These are phyloP conservation scores for Kurtzmaniella quercitrusa DNA, from an alignment of 1,139 yeast genomes.

Conservation along the genomic window DNA sequence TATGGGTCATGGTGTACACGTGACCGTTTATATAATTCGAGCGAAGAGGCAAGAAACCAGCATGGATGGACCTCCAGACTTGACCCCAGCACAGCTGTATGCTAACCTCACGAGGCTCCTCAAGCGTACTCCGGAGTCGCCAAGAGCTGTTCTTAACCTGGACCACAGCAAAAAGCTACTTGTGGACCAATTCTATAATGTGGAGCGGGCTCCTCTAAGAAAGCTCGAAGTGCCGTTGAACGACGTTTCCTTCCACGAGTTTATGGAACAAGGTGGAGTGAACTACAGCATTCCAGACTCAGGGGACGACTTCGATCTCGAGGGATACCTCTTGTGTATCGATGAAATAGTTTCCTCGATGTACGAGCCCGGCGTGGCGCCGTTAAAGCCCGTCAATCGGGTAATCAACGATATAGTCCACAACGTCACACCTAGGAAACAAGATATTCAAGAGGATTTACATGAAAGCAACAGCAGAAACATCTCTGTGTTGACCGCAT, in stretches of 20 bases:
- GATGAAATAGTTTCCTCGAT: conserved; percentile 21
- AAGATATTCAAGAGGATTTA: conserved; percentile 8
- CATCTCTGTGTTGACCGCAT: conserved; percentile 5
- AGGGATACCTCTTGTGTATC: conserved; percentile 29
- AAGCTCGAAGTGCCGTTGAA: not conserved
- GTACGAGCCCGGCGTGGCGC: conserved; percentile 2
- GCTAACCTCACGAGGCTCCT: conserved; percentile 3
- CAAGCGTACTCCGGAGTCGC: conserved; percentile 3
- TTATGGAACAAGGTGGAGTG: conserved; percentile 23
- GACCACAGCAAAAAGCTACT: conserved; percentile 4
- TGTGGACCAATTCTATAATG: conserved; percentile 7
- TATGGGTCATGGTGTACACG: no score
- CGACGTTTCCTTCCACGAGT: conserved; percentile 11
- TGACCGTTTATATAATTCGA: no score
- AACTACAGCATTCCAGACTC: conserved; percentile 11
- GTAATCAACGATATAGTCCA: not conserved
- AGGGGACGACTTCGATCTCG: conserved; percentile 22
- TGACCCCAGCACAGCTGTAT: conserved; percentile 3
- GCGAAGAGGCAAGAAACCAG: not conserved
- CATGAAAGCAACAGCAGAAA: conserved; percentile 3
- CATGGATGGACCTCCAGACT: not conserved
- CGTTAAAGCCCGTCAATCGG: conserved; percentile 3
- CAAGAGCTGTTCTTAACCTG: not conserved
- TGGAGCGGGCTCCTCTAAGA: conserved; percentile 1
- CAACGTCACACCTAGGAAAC: conserved; percentile 1